A percentile compares a stretch with the other conserved stretches of the same genome.
phyloP scores from a whole-genome alignment of 176 grass and related monocot genomes.

The Zea luxurians region DNA sequence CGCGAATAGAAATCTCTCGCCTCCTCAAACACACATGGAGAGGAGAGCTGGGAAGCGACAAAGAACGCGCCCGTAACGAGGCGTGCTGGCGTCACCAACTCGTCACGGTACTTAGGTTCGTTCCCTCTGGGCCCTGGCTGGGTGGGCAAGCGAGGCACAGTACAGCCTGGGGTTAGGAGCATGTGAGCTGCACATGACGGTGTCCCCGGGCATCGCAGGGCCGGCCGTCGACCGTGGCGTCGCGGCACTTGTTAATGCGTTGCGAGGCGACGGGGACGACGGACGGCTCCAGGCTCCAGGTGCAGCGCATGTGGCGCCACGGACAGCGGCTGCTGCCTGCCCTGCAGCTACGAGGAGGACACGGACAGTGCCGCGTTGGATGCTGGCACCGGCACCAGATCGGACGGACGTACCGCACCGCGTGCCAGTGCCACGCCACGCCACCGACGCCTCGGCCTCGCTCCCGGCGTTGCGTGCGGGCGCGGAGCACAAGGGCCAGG shows the following conservation, averaged over 20 bases:
- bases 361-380: background rate
- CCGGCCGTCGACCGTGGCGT: background rate
- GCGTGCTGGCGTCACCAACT: background rate
- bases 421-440: too few relatives aligned
- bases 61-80: background rate
- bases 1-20: too few relatives aligned
- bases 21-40: too few relatives aligned
- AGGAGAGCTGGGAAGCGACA: background rate
- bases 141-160: too few relatives aligned
- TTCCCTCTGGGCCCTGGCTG: background rate
- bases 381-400: too few relatives aligned
- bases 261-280: background rate
- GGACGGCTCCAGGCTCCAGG: background rate
- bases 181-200: conserved; percentile 42
- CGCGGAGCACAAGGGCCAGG: too few relatives aligned
- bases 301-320: conserved; percentile 25
- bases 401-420: too few relatives aligned
- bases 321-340: background rate
- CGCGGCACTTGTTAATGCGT: conserved; percentile 9
- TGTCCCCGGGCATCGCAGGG: conserved; percentile 16
- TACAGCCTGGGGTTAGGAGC: background rate
- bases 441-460: background rate
- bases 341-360: background rate
- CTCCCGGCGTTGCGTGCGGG: background rate
- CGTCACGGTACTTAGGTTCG: conserved; percentile 2